phyloP scores from a whole-genome alignment of 2,329 filamentous ascomycete genomes.

The Talaromyces albobiverticillius region DNA sequence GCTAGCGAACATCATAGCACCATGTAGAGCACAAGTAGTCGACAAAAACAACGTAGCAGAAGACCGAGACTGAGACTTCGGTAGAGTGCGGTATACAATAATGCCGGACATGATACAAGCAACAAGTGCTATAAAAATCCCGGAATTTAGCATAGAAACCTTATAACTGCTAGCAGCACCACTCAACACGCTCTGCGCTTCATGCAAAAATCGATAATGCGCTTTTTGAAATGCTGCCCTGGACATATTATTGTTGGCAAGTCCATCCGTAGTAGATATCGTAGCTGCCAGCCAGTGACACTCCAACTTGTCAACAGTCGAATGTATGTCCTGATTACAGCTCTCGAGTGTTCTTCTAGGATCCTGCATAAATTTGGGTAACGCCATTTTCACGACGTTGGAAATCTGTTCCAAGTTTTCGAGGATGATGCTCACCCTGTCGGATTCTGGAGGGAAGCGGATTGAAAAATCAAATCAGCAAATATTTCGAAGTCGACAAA shows the following conservation, averaged over 20 bases:
- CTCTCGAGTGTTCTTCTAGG: constrained; percentile 17
- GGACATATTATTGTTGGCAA: constrained; percentile 9
- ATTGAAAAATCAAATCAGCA: constrained; percentile 1
- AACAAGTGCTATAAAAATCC: constrained; percentile 36
- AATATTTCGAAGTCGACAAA: constrained; percentile 8
- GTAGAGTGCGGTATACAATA: constrained; percentile 28
- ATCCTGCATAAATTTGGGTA: constrained; percentile 55
- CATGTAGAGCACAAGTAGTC: constrained; percentile 62
- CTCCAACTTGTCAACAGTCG: constrained; percentile 56
- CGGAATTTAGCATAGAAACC: constrained; percentile 48
- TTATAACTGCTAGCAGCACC: constrained; percentile 92
- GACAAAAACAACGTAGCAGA: constrained; percentile 40
- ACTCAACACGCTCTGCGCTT: constrained; percentile 77
- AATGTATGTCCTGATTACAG: constrained; percentile 24
- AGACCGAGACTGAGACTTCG: constrained; percentile 20
- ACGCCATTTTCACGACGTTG: constrained; percentile 71
- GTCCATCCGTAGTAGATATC: constrained; percentile 17
- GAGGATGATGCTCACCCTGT: constrained; percentile 66
- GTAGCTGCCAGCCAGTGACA: constrained; percentile 62
- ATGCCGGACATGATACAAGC: constrained; percentile 42
- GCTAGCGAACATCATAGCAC: constrained; percentile 93
- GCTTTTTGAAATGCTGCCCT: constrained; percentile 24
- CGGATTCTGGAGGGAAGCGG: constrained; percentile 39
- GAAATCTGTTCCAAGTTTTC: constrained; percentile 80
- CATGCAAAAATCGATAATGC: constrained; percentile 59